Conservation (phyloP, 805 yeast genomes). For the Metschnikowia picachoensis region DNA sequence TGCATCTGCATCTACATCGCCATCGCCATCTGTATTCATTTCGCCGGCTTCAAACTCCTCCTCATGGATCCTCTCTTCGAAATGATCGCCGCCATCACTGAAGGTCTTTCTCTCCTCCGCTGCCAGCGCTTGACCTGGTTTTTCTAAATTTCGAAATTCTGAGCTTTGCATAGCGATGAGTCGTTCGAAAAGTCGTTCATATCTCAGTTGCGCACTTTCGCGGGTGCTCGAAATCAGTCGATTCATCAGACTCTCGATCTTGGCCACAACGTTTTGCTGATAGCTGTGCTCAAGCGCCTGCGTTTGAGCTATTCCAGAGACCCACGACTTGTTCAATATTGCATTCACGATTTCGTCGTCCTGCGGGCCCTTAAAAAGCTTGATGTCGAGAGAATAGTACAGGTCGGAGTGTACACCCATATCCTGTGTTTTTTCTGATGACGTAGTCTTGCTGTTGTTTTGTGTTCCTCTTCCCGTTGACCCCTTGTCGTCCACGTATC, state of each 20-base stretch:
- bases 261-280: slow-evolving; percentile 3
- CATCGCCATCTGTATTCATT: slow-evolving; percentile 7
- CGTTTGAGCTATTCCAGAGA: slow-evolving; percentile 13
- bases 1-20: slow-evolving; percentile 3
- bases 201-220: not conserved
- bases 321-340: slow-evolving; percentile 24
- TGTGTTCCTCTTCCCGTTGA: not conserved
- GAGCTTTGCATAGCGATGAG: not conserved
- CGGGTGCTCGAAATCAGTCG: not conserved
- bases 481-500: slow-evolving; percentile 11
- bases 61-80: not conserved
- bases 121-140: not conserved
- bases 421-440: slow-evolving; percentile 39
- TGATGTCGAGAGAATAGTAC: slow-evolving; percentile 64
- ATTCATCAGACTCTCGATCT: slow-evolving; percentile 1
- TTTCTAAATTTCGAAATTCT: not conserved
- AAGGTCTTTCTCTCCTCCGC: not conserved
- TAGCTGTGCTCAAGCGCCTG: slow-evolving; percentile 2
- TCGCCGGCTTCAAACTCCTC: slow-evolving; percentile 4
- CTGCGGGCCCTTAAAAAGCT: slow-evolving; percentile 49
- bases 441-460: not conserved
- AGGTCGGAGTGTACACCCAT: slow-evolving; percentile 67
- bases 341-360: slow-evolving; percentile 42
- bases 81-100: not conserved
- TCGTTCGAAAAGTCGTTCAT: slow-evolving; percentile 6